These are phyloP conservation scores for Amaranthus palmeri DNA, from an alignment of 148 eudicot genomes.

Conservation along the genomic window DNA sequence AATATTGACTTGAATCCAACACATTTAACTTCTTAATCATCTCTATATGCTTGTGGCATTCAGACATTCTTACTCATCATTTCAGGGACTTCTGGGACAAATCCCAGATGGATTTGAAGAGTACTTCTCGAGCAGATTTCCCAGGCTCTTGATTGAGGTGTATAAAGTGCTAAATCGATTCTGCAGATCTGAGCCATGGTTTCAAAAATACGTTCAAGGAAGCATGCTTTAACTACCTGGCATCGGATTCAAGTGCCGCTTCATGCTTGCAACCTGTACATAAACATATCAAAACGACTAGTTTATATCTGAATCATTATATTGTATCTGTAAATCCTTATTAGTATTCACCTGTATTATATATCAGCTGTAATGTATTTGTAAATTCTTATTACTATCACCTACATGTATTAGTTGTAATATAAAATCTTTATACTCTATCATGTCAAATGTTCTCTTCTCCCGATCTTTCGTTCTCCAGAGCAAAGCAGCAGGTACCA, in stretches of 20 bases:
- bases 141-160: constrained; percentile 35
- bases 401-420: background rate
- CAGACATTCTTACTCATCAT: background rate
- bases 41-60: background rate
- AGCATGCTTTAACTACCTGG: constrained; percentile 11
- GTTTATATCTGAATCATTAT: background rate
- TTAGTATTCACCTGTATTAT: too few relatives aligned
- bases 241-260: background rate
- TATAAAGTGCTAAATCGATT: constrained; percentile 26
- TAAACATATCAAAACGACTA: background rate
- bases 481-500: too few relatives aligned
- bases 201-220: constrained; percentile 30
- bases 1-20: background rate
- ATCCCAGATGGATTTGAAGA: constrained; percentile 40
- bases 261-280: constrained; percentile 5
- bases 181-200: constrained; percentile 32
- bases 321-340: constrained; percentile 9
- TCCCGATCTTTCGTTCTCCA: background rate
- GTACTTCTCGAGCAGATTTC: constrained; percentile 34
- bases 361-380: background rate
- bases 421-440: background rate
- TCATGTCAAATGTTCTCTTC: background rate
- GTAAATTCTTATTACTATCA: background rate
- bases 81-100: constrained; percentile 32
- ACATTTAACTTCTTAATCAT: too few relatives aligned